phyloP scores from a whole-genome alignment of 257 asterid genomes.

The Ehretia macrophylla region DNA sequence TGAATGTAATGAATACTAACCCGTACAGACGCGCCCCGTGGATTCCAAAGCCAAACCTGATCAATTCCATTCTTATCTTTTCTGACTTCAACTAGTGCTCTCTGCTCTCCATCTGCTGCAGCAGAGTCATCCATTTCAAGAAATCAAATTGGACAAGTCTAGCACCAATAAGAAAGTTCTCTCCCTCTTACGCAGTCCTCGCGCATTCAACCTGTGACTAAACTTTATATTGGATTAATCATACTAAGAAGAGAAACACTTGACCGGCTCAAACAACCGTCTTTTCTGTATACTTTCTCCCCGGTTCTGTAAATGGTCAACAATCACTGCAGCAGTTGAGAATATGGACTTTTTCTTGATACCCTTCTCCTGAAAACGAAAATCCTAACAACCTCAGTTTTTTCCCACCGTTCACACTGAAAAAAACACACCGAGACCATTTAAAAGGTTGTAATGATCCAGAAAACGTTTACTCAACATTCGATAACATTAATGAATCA shows the following conservation, averaged over 20 bases:
- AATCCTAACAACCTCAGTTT: slow-evolving; percentile 37
- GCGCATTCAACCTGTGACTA: background rate
- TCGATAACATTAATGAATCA: background rate
- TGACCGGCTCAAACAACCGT: background rate
- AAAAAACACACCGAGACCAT: slow-evolving; percentile 7
- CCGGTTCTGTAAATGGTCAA: too few relatives aligned
- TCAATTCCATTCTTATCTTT: slow-evolving; percentile 59
- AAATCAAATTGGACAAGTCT: slow-evolving; percentile 25
- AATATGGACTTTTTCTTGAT: slow-evolving; percentile 15
- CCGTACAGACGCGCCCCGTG: slow-evolving; percentile 68
- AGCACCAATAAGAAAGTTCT: slow-evolving; percentile 8
- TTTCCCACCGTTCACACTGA: slow-evolving; percentile 22
- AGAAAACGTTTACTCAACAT: background rate
- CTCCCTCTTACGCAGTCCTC: slow-evolving; percentile 17
- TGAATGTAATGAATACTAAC: slow-evolving; percentile 28
- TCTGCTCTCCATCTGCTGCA: slow-evolving; percentile 30
- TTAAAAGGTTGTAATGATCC: too few relatives aligned
- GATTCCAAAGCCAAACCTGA: slow-evolving; percentile 60
- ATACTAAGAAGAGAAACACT: too few relatives aligned
- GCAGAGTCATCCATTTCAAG: slow-evolving; percentile 57
- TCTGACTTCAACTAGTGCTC: slow-evolving; percentile 38
- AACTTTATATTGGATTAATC: background rate
- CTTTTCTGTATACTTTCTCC: too few relatives aligned
- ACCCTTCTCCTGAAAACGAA: slow-evolving; percentile 53
- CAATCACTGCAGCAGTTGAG: slow-evolving; percentile 39